phyloP scores from a whole-genome alignment of 163 green algal genomes.

The Prototheca stagnorum region DNA sequence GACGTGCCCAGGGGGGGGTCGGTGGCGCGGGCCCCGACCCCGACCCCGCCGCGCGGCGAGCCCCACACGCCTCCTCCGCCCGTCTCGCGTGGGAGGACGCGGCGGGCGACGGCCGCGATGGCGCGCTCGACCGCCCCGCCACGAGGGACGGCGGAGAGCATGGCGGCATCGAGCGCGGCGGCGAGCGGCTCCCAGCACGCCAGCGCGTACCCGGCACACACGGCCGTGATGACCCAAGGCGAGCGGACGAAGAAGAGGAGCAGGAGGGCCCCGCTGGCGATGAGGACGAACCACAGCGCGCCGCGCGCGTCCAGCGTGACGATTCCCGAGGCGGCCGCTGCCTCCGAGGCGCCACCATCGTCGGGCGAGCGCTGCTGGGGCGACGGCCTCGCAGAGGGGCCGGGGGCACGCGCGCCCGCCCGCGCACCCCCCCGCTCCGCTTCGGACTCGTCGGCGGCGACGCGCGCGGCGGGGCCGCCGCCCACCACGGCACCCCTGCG shows the following conservation, averaged over 20 bases:
- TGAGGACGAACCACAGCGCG: slow-evolving; percentile 44
- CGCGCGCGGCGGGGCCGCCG: no score
- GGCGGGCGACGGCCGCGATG: neutral
- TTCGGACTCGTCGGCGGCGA: neutral
- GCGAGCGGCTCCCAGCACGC: slow-evolving; percentile 11
- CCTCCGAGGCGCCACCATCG: neutral
- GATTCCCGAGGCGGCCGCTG: neutral
- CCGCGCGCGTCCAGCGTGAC: neutral
- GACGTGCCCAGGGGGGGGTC: no score
- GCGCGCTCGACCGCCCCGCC: neutral
- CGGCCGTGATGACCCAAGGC: slow-evolving; percentile 30
- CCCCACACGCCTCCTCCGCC: neutral
- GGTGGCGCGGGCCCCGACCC: no score
- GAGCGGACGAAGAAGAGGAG: slow-evolving; percentile 57
- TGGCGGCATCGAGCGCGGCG: neutral
- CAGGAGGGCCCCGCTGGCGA: slow-evolving; percentile 49
- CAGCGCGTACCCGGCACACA: slow-evolving; percentile 14
- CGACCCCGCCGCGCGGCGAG: no score
- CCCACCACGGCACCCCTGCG: no score
- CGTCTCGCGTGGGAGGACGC: neutral
- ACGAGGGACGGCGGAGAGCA: neutral
- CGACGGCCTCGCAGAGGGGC: slow-evolving; percentile 22
- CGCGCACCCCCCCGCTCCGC: neutral
- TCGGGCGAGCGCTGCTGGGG: neutral
- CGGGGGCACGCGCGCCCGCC: neutral